phyloP scores from a whole-genome alignment of 805 yeast genomes.

The Pichia rugopelliculosa region DNA sequence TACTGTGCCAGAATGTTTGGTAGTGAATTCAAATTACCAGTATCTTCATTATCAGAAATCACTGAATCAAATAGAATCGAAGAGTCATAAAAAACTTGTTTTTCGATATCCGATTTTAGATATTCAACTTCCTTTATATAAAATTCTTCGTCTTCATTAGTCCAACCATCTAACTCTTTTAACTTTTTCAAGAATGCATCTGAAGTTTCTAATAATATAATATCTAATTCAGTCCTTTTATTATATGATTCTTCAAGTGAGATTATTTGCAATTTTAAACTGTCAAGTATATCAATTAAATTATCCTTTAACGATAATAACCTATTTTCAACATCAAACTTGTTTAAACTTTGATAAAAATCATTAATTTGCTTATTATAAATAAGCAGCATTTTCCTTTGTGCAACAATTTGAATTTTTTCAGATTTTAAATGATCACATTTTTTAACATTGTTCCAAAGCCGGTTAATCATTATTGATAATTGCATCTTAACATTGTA shows the following conservation, averaged over 20 bases:
- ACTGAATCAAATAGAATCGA: slow-evolving; percentile 47
- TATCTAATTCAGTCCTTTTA: slow-evolving; percentile 44
- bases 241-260: slow-evolving; percentile 46
- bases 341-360: slow-evolving; percentile 29
- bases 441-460: slow-evolving; percentile 35
- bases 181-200: slow-evolving; percentile 39
- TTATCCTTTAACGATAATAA: slow-evolving; percentile 12
- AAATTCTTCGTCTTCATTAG: slow-evolving; percentile 33
- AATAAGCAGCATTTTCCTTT: slow-evolving; percentile 30
- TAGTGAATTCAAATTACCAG: background rate
- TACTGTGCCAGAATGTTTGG: slow-evolving; percentile 7
- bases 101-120: slow-evolving; percentile 42
- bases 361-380: slow-evolving; percentile 24
- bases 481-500: slow-evolving; percentile 31
- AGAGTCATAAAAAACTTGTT: slow-evolving; percentile 48
- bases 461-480: slow-evolving; percentile 34
- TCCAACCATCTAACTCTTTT: slow-evolving; percentile 52
- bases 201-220: slow-evolving; percentile 35
- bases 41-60: background rate
- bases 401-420: slow-evolving; percentile 38
- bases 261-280: slow-evolving; percentile 37
- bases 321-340: slow-evolving; percentile 12
- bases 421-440: slow-evolving; percentile 28
- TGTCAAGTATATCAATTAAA: slow-evolving; percentile 23
- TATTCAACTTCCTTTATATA: slow-evolving; percentile 36